phyloP scores from a whole-genome alignment of 345 rosid species.

The Citrus unshiu region DNA sequence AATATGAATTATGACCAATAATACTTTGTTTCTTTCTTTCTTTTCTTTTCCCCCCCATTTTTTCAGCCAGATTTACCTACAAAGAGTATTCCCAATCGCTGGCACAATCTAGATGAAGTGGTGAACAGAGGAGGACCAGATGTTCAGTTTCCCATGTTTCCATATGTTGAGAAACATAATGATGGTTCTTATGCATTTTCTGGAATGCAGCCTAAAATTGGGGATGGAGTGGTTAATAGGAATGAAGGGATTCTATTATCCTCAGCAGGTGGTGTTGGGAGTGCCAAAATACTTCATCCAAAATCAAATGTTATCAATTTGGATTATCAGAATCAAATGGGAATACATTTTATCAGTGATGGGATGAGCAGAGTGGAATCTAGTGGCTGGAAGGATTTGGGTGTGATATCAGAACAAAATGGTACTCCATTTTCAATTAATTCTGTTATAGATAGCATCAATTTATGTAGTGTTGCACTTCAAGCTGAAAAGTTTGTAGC shows the following conservation, averaged over 20 bases:
- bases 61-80: conserved; percentile 50
- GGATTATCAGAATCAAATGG: conserved; percentile 39
- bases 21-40: conserved; percentile 9
- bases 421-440: conserved; percentile 27
- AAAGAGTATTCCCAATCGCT: conserved; percentile 31
- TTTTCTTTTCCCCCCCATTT: conserved; percentile 2
- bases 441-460: conserved; percentile 25
- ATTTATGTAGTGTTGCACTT: conserved; percentile 33
- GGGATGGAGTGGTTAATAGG: conserved; percentile 33
- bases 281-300: conserved; percentile 25
- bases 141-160: conserved; percentile 24
- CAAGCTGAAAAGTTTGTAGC: conserved; percentile 41
- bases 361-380: conserved; percentile 35
- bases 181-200: conserved; percentile 30
- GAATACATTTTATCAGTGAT: conserved; percentile 23
- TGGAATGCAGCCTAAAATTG: conserved; percentile 26
- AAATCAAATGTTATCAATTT: conserved; percentile 22
- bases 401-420: conserved; percentile 26
- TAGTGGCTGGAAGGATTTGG: conserved; percentile 35
- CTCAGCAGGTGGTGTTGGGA: conserved; percentile 31
- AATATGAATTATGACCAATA: conserved; percentile 15
- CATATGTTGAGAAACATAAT: conserved; percentile 25
- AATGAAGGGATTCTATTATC: conserved; percentile 34
- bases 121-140: conserved; percentile 31
- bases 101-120: conserved; percentile 37